Percentiles rank a stretch among this genome's conserved stretches.
phyloP scores from a whole-genome alignment of 1,139 yeast species.

The Suhomyces anneliseae region DNA sequence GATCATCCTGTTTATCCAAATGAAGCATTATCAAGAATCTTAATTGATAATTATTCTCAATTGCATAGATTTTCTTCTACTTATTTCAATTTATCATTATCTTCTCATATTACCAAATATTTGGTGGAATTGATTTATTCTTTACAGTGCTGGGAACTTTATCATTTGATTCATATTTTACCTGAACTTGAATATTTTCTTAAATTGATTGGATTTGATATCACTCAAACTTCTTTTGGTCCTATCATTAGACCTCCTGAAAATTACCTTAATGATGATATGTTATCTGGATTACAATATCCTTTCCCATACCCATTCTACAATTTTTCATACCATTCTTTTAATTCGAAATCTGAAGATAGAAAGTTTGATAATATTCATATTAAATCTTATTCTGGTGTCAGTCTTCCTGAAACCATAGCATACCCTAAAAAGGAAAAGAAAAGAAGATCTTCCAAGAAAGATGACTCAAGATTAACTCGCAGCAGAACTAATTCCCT shows the following conservation, averaged over 20 bases:
- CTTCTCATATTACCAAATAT: constrained; percentile 40
- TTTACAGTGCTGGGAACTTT: constrained; percentile 48
- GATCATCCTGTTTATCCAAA: constrained; percentile 30
- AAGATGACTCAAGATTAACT: not conserved
- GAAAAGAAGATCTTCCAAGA: constrained; percentile 2
- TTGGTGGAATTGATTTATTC: constrained; percentile 41
- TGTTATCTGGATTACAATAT: constrained; percentile 46
- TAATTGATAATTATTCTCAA: constrained; percentile 40
- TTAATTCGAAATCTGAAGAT: constrained; percentile 29
- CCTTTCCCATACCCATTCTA: constrained; percentile 52
- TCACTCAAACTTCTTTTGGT: constrained; percentile 41
- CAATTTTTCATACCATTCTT: constrained; percentile 45
- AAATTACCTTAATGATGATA: constrained; percentile 35
- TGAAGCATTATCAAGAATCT: constrained; percentile 36
- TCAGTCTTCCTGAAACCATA: constrained; percentile 23
- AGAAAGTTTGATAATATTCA: constrained; percentile 29
- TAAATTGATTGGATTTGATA: constrained; percentile 36
- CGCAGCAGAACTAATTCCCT: constrained; percentile 4
- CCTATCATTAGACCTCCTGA: constrained; percentile 43
- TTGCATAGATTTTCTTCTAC: constrained; percentile 32
- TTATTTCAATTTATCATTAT: constrained; percentile 39
- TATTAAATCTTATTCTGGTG: constrained; percentile 40
- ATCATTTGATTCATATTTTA: constrained; percentile 37
- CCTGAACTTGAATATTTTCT: constrained; percentile 39
- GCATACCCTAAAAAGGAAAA: constrained; percentile 2